phyloP scores from a whole-genome alignment of 306 rosid genomes.

The Inga laurina region DNA sequence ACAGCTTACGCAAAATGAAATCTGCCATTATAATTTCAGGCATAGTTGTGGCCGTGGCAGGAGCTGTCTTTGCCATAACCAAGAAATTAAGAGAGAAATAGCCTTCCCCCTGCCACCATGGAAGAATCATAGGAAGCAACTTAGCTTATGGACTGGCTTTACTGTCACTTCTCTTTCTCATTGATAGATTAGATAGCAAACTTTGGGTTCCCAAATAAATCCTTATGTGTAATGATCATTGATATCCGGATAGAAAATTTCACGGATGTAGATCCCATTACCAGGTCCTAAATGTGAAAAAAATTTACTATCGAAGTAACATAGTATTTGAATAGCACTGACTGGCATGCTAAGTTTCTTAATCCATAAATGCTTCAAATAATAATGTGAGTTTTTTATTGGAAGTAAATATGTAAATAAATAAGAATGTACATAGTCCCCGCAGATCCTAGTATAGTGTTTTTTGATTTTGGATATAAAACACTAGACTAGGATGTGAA shows the following conservation, averaged over 20 bases:
- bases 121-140: slow-evolving; percentile 10
- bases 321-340: not conserved
- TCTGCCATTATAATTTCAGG: slow-evolving; percentile 50
- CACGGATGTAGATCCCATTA: slow-evolving; percentile 8
- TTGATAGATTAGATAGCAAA: slow-evolving; percentile 8
- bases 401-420: not conserved
- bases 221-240: not conserved
- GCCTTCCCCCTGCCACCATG: not conserved
- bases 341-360: not conserved
- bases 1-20: slow-evolving; percentile 42
- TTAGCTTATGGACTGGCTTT: slow-evolving; percentile 1
- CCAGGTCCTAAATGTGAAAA: not conserved
- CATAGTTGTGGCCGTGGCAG: slow-evolving; percentile 53
- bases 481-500: not conserved
- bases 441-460: not conserved
- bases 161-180: not conserved
- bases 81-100: slow-evolving; percentile 59
- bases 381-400: not conserved
- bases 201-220: slow-evolving; percentile 14
- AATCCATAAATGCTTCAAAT: not conserved
- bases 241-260: not conserved
- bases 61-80: slow-evolving; percentile 45
- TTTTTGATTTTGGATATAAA: too few relatives aligned
- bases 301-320: not conserved
- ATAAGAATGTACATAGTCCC: not conserved